Evolutionary conservation across 352 stramenopile genomes (phyloP), one percentile per base, ranked within the genome.

Genomic region (Globisporangium echinulatum): DNA sequence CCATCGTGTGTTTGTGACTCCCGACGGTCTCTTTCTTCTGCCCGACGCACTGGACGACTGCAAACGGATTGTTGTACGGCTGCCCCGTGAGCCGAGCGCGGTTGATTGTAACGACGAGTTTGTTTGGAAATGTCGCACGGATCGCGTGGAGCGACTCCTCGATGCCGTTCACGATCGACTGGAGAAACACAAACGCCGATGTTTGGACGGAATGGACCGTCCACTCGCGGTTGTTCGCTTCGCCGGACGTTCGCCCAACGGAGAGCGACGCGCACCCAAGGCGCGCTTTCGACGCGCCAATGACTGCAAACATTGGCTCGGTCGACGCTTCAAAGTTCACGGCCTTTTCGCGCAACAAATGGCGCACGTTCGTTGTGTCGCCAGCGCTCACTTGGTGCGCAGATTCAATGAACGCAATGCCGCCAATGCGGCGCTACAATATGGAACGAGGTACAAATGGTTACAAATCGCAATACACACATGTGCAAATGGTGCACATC

Each of bases 21-120:
- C 84, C 84, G 11, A 90, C 81, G 0, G 86, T 95, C 60, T 94
- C 86, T 39, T 92, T 94, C 71, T 94, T 94, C 65, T 95, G 86
- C 0, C 84, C 79, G 0, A 88, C 81, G 17, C 86, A 95, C 38
- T 84, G 69, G 38, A 94, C 69, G 9, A 93, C 71, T 1, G 85
- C 82, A 51, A 89, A 94, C 49, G 86, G 86, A 54, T 94, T 95
- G 64, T 94, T 92, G 71, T 94, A 94, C 0, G 86, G 84, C 59
- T 94, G 84, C 0, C 84, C 86, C 5, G 84, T 95, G 1, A 95
- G 60, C 5, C 85, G 74, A 3, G 86, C 85, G 43, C 86, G 80
- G 59, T 94, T 92, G 44, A 95, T 82, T 2, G 86, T 95, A n/a
- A 94, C 80, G 19, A 95, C 86, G n/a, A 95, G 72, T 40, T 95